A percentile compares a stretch with the other conserved stretches of the same genome.
Conservation (phyloP, 1,284 basidiomycete species). For the Abortiporus biennis region DNA sequence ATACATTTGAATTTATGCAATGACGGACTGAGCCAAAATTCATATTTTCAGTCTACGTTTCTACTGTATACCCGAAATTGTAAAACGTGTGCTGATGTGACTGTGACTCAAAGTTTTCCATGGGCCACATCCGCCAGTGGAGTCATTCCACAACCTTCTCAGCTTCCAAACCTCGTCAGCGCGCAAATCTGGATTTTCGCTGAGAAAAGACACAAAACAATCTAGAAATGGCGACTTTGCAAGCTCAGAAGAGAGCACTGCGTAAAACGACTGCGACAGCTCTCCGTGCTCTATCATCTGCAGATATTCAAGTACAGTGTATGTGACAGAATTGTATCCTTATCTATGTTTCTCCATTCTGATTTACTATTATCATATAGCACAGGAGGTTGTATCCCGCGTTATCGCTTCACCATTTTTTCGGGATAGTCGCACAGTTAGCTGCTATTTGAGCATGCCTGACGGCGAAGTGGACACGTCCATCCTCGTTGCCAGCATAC, state of each 20-base stretch:
- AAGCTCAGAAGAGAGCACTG: conserved; percentile 45
- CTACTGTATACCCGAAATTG: too few species aligned
- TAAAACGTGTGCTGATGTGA: too few species aligned
- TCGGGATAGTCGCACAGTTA: conserved; percentile 40
- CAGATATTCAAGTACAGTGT: conserved; percentile 58
- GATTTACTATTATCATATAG: conserved; percentile 28
- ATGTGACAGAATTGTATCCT: conserved; percentile 11
- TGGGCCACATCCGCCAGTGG: too few species aligned
- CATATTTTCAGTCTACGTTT: too few species aligned
- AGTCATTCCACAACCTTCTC: too few species aligned
- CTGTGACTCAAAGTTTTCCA: too few species aligned
- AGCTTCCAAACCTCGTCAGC: too few species aligned
- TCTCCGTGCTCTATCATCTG: conserved; percentile 36
- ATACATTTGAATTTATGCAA: too few species aligned
- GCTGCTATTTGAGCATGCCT: conserved; percentile 79
- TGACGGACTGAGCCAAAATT: too few species aligned
- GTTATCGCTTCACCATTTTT: conserved; percentile 49
- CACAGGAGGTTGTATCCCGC: conserved; percentile 42
- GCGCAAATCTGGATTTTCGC: too few species aligned
- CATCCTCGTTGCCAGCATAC: conserved; percentile 38
- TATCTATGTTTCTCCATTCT: conserved; percentile 6
- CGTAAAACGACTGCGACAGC: conserved; percentile 40
- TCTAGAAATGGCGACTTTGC: conserved; percentile 22
- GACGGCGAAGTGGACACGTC: conserved; percentile 60
- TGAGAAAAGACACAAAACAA: too few species aligned